Evolutionary conservation across 768 basidiomycete species (phyloP).

Genomic region (Kwoniella sp.): DNA sequence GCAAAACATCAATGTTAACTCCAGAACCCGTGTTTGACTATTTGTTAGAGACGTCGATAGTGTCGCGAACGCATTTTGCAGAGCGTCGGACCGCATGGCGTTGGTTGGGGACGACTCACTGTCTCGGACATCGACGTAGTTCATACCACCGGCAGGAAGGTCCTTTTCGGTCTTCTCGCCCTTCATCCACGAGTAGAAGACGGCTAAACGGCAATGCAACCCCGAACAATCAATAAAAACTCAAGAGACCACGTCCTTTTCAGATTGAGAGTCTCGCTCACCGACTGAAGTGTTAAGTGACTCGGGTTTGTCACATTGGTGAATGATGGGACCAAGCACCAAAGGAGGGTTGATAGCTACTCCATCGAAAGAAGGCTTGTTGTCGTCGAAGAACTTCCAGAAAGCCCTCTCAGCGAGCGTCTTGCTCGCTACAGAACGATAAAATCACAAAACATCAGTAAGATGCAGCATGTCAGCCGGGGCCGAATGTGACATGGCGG

Average conservation of each 20-base stretch:
- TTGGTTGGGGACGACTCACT: constrained; percentile 21
- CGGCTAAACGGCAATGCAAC: constrained; percentile 22
- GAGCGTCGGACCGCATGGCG: too few species aligned
- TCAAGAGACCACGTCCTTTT: too few species aligned
- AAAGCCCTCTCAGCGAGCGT: constrained; percentile 50
- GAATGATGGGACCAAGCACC: constrained; percentile 57
- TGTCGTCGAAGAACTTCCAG: constrained; percentile 50
- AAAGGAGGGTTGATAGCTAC: constrained; percentile 53
- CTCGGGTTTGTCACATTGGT: constrained; percentile 56
- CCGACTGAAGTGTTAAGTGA: constrained; percentile 57
- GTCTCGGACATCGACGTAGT: constrained; percentile 51
- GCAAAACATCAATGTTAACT: too few species aligned
- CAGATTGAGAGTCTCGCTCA: too few species aligned
- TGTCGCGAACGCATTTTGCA: too few species aligned
- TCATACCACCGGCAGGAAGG: constrained; percentile 34
- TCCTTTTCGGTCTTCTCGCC: constrained; percentile 52
- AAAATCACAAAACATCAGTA: too few species aligned
- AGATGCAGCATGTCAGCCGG: too few species aligned
- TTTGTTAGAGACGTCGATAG: too few species aligned
- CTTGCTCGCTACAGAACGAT: constrained; percentile 33
- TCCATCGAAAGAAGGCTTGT: constrained; percentile 50
- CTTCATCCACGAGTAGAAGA: constrained; percentile 43
- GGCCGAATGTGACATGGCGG: too few species aligned
- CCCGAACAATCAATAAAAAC: too few species aligned
- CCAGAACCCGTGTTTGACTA: too few species aligned